Evolutionary conservation across 140 eudicot species (phyloP).

Genomic region (Ambrosia hybrid): DNA sequence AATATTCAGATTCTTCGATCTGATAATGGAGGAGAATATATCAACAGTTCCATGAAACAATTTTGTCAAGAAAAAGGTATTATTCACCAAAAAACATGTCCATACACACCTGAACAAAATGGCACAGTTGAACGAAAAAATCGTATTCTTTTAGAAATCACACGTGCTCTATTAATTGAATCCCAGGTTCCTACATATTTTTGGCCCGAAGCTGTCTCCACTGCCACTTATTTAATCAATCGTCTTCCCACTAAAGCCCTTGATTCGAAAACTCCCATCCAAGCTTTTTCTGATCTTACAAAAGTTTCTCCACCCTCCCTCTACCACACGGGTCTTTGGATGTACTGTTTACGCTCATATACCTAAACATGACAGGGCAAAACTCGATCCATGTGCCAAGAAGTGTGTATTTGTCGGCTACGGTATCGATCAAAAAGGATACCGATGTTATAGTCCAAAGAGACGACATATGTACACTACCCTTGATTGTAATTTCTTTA

Average conservation of each 20-base stretch:
- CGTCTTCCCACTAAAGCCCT: background rate
- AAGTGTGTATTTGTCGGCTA: too few relatives aligned
- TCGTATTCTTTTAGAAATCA: background rate
- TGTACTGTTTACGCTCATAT: background rate
- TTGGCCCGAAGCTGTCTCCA: background rate
- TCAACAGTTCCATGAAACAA: background rate
- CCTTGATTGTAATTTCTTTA: too few relatives aligned
- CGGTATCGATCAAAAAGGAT: too few relatives aligned
- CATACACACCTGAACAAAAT: background rate
- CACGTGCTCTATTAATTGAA: too few relatives aligned
- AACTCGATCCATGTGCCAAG: background rate
- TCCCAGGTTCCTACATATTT: too few relatives aligned
- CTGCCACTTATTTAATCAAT: background rate
- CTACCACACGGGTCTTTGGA: background rate
- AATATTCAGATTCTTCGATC: too few relatives aligned
- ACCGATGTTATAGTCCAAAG: too few relatives aligned
- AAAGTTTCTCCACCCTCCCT: background rate
- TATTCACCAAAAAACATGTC: background rate
- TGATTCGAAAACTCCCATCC: background rate
- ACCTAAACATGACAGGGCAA: background rate
- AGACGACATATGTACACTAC: too few relatives aligned
- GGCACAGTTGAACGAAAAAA: background rate
- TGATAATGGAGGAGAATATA: too few relatives aligned
- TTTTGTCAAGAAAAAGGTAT: background rate
- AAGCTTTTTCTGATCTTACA: background rate